Evolutionary conservation across 2,329 filamentous ascomycete genomes (phyloP).

Genomic region (Penicillium sp.): DNA sequence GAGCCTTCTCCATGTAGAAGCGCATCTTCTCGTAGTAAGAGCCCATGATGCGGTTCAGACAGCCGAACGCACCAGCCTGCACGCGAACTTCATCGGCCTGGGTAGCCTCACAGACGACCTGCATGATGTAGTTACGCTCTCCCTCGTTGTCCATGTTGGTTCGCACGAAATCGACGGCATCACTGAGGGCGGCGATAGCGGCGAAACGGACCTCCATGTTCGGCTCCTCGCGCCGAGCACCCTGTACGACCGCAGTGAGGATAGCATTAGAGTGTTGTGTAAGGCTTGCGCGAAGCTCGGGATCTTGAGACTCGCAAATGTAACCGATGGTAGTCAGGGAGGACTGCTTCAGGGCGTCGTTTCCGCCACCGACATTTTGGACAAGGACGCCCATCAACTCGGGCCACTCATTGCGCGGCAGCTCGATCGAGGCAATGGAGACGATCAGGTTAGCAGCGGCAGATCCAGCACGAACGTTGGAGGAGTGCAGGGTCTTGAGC

Average conservation of each 20-base stretch:
- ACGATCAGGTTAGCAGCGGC: constrained; percentile 94
- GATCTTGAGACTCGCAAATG: constrained; percentile 94
- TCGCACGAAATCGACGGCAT: constrained; percentile 95
- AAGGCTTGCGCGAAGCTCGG: constrained; percentile 78
- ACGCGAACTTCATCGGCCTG: constrained; percentile 89
- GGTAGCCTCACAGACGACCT: constrained; percentile 98
- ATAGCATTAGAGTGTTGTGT: constrained; percentile 94
- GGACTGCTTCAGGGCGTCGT: constrained; percentile 86
- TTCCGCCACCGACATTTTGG: constrained; percentile 86
- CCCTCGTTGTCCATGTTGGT: constrained; percentile 99
- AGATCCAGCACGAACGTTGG: constrained; percentile 79
- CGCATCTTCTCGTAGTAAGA: constrained; percentile 99
- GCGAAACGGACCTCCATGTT: constrained; percentile 89
- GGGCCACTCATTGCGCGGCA: constrained; percentile 89
- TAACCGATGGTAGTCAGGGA: constrained; percentile 97
- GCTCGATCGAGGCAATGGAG: constrained; percentile 90
- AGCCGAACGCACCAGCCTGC: constrained; percentile 94
- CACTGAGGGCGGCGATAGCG: constrained; percentile 89
- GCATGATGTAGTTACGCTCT: constrained; percentile 99
- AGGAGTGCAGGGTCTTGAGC: constrained; percentile 81
- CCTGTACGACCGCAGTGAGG: constrained; percentile 94
- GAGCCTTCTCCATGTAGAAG: constrained; percentile 99
- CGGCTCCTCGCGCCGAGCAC: constrained; percentile 92
- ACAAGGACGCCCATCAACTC: constrained; percentile 88
- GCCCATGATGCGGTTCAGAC: constrained; percentile 97